Evolutionary conservation across 257 asterid species (phyloP), one percentile per base, ranked within the genome.

Genomic region (Petrea volubilis): DNA sequence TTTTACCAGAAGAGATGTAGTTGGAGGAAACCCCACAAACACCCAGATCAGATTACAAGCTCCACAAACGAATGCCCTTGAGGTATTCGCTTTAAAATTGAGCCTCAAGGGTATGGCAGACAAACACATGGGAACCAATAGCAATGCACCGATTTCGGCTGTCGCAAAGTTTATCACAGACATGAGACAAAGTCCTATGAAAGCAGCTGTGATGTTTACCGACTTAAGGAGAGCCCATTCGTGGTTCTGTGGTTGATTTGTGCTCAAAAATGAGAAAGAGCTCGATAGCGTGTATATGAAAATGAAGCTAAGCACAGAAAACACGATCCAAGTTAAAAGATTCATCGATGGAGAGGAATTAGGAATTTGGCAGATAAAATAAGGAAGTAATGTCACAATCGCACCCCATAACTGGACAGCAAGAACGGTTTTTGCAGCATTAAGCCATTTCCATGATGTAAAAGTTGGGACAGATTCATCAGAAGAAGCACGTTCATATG

Each of bases 121-220:
- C 82, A 92, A 88, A 75, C 99, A 92, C 92, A 90, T 68, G 15
- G 99, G 99, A 60, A 90, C 96, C 15, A 92, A 79, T 59, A 88
- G 79, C 67, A 95, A 67, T 5, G 98, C 97, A 33, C 99, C 99
- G 0, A 95, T 81, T 83, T 88, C 92, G 62, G 98, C 98, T 33
- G 98, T 81, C 38, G 99, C 98, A 50, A 89, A 92, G 78, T 95
- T 95, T 82, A 92, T 85, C 33, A 95, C 84, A 6, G 99, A 95
- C 99, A 95, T 91, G 28, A 92, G 83, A 75, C 92, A 82, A n/a
- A 95, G 97, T 49, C 99, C 98, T 23, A 81, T 84, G 64, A 88
- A 90, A 58, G 96, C 83, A 72, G 91, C 82, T 52, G 99, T 84
- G 70, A 90, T 68, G 5, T 90, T 90, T 61, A 85, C 97, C 5